Evolutionary conservation across 2,329 filamentous ascomycete species (phyloP).

Genomic region (Colletotrichum sp.): DNA sequence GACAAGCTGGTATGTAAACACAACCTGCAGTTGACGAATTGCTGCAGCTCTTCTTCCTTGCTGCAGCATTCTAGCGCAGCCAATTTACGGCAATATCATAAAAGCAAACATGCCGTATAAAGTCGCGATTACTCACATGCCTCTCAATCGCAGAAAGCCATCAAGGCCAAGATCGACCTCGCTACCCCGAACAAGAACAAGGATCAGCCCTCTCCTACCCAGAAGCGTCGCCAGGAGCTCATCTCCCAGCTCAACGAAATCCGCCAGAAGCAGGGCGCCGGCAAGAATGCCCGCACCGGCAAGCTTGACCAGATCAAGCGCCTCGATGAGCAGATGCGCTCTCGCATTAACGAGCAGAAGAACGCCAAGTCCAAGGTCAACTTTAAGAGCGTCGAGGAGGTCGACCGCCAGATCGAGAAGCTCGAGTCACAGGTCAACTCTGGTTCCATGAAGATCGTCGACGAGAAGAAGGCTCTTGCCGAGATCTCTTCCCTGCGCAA

Average conservation of each 20-base stretch:
- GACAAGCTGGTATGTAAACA: constrained; percentile 51
- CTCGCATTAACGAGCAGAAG: constrained; percentile 87
- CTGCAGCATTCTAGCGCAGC: not conserved
- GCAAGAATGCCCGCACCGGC: constrained; percentile 80
- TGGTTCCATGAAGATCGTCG: constrained; percentile 92
- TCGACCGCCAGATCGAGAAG: constrained; percentile 81
- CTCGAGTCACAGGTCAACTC: constrained; percentile 87
- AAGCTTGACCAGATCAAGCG: constrained; percentile 92
- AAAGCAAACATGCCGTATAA: not conserved
- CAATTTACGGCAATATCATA: not conserved
- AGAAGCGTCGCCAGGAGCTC: constrained; percentile 86
- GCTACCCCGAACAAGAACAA: constrained; percentile 75
- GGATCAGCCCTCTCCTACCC: constrained; percentile 80
- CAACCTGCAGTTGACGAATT: not conserved
- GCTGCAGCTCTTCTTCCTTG: not conserved
- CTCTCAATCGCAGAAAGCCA: constrained; percentile 68
- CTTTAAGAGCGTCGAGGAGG: constrained; percentile 87
- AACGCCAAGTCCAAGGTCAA: constrained; percentile 77
- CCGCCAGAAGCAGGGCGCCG: constrained; percentile 82
- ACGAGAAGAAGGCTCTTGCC: constrained; percentile 91
- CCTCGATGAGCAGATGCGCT: constrained; percentile 87
- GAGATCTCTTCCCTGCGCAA: constrained; percentile 86
- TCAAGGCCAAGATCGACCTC: constrained; percentile 87
- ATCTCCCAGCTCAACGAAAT: constrained; percentile 84
- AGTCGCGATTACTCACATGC: constrained; percentile 2